Base-by-base conservation (phyloP, 1,284 basidiomycete species). In the Melanopsichium pennsylvanicum region DNA sequence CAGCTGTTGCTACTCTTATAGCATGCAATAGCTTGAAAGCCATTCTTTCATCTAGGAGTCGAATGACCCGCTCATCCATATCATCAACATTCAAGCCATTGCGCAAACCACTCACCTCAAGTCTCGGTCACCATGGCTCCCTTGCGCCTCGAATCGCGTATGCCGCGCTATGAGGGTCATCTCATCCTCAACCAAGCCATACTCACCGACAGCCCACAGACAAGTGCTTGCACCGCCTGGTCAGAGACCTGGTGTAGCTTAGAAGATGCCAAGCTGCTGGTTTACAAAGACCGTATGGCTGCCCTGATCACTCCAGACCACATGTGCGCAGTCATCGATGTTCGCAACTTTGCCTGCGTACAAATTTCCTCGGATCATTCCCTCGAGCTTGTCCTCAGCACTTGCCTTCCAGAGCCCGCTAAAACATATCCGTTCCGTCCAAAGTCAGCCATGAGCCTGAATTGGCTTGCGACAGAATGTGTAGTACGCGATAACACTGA, bases 221-320 rank as follows among this genome's bases (percentile, higher is more conserved):
- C 50, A 7, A 61, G 50, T 35, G 13, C 42, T 4, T 13, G 51
- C 22, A 54, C 43, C 15, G 60, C 43, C 2, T 67, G 63, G 63
- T 43, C 50, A 3, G 57, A 67, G 32, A 36, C 33, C 25, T 67
- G 63, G 63, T 60, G 63, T 48, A 67, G 63, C 21, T 48, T 67
- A 16, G 63, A 67, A 43, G 63, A 47, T 32, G 63, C 44, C 29
- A 51, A 43, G 37, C 51, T 67, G 12, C 52, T 67, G 23, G 44
- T 67, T n/a, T 67, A 67, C 34, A 38, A 26, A 7, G 63, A 60
- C 26, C 57, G 57, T 25, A 55, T 46, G 15, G 44, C 57, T n/a
- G 63, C 63, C 36, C 47, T 67, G 34, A 40, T 67, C 21, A 34
- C 26, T 19, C 56, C 63, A 10, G 57, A 60, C 8, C 13, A 54